Conservation (phyloP, 2,329 filamentous ascomycete species). For the Penicillium verrucosum region DNA sequence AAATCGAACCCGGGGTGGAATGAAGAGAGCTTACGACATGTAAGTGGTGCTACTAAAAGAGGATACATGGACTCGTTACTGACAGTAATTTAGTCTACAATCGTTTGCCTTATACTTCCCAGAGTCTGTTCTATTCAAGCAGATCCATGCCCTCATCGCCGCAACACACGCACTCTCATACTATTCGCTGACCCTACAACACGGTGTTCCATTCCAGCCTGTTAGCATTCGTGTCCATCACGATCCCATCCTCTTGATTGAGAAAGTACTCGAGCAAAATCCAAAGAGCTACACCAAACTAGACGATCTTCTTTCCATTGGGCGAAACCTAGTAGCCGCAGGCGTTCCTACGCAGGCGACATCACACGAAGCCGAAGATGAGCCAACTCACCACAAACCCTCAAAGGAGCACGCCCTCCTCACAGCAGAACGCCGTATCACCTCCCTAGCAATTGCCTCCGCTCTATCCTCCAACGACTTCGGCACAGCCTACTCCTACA, state of each 20-base stretch:
- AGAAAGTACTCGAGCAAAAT: constrained; percentile 62
- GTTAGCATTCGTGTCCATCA: constrained; percentile 63
- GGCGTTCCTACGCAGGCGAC: constrained; percentile 34
- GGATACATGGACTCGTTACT: constrained; percentile 3
- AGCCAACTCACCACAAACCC: constrained; percentile 7
- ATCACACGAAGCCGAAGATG: constrained; percentile 19
- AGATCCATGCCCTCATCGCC: constrained; percentile 54
- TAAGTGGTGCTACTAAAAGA: constrained; percentile 29
- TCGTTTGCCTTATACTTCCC: constrained; percentile 44
- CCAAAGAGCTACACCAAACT: constrained; percentile 60
- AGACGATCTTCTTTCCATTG: constrained; percentile 62
- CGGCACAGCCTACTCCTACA: constrained; percentile 65
- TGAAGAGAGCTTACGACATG: constrained; percentile 60
- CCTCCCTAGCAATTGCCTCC: constrained; percentile 45
- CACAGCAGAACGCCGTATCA: constrained; percentile 47
- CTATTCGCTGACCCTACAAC: constrained; percentile 62
- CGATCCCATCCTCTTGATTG: constrained; percentile 58
- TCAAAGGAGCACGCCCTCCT: constrained; percentile 29
- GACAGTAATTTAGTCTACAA: constrained; percentile 33
- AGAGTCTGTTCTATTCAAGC: constrained; percentile 38
- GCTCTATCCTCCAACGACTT: constrained; percentile 46
- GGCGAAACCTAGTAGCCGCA: constrained; percentile 54
- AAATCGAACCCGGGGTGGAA: constrained; percentile 59
- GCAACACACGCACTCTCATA: constrained; percentile 64
- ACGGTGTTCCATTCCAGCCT: constrained; percentile 63